phyloP scores from a whole-genome alignment of 2,329 filamentous ascomycete species.

The Botrytis porri region DNA sequence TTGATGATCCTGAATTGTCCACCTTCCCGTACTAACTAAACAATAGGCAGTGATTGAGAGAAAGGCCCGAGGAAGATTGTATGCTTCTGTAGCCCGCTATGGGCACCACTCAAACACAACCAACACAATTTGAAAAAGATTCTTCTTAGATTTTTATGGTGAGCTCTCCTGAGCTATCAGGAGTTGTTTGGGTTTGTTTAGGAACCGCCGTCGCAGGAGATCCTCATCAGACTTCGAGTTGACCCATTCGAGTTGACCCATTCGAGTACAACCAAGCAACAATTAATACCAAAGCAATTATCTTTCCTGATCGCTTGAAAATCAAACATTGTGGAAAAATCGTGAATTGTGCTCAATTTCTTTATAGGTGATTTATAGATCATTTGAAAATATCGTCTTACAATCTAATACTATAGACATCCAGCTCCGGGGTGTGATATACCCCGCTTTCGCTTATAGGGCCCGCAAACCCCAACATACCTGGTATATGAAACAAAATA shows the following conservation, averaged over 20 bases:
- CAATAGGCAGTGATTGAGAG: neutral
- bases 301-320: neutral
- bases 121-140: neutral
- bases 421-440: neutral
- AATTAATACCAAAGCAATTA: no score
- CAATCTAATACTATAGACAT: neutral
- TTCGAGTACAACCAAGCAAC: neutral
- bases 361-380: neutral
- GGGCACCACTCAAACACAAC: neutral
- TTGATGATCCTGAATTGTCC: neutral
- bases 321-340: neutral
- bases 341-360: accelerated
- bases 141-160: neutral
- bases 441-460: neutral
- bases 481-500: neutral
- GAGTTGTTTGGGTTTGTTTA: neutral
- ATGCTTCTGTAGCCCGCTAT: neutral
- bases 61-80: neutral
- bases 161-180: neutral
- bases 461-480: neutral
- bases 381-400: no score
- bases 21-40: no score
- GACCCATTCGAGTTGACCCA: accelerated
- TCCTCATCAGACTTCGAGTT: no score
- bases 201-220: neutral